Evolutionary conservation across 306 rosid species (phyloP), one percentile per base, ranked within the genome.

Genomic region (Corylus avellana): DNA sequence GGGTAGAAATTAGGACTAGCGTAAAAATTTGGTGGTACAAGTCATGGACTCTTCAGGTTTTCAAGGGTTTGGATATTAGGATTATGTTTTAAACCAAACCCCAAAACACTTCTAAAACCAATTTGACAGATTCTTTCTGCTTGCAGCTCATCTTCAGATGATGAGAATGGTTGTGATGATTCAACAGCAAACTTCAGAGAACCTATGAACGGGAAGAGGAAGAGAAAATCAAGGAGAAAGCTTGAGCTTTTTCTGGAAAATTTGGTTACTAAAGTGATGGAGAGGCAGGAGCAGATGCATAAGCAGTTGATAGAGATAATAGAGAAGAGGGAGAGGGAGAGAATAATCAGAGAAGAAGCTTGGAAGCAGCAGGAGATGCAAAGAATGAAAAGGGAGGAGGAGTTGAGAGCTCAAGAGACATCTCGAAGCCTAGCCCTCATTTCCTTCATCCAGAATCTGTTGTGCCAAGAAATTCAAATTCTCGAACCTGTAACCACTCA

Each of bases 211-310:
- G 81, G 81, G 42, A 95, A 91, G 89, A 88, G 88, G 63, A 88
- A 87, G 85, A 87, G 77, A 75, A 86, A 50, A 64, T 50, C 78
- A 0, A 82, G 7, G 57, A 81, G 75, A 80, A 86, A 78, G 77
- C 76, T 91, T 3, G 89, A 85, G 89, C 75, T 9, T 88, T 92
- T 88, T 73, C 80, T 88, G 57, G 83, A 87, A 77, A 80, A 75
- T 67, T 79, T 92, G 90, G 91, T 88, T 4, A 83, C 9, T 67
- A 89, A 85, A 77, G 91, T 91, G 78, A 82, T 91, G 91, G 96
- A 92, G 78, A 90, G 85, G 80, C 98, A 95, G 74, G 97, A 95
- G 87, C 77, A 82, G 81, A 91, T 92, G 97, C 94, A 91, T 64
- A 85, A 57, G 50, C 89, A 90, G 79, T 73, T 95, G 74, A 79